Conservation (phyloP, 2,329 filamentous ascomycete genomes). For the Stylonectria norvegica region DNA sequence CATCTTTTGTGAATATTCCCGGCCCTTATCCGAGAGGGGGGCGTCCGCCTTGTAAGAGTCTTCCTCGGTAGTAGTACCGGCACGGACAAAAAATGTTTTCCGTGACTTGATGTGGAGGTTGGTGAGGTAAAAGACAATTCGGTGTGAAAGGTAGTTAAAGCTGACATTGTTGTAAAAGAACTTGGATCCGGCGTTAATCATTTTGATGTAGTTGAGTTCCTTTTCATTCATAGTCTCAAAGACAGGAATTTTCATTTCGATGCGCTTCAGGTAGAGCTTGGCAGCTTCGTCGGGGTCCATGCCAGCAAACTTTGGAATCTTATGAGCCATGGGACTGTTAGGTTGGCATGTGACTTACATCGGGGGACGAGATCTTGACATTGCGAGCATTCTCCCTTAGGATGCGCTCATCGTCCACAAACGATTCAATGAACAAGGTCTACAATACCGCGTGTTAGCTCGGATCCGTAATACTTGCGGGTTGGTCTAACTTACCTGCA, state of each 20-base stretch:
- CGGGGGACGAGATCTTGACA: slow-evolving; percentile 96
- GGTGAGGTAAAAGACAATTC: slow-evolving; percentile 97
- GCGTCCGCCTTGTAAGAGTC: slow-evolving; percentile 92
- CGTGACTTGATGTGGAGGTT: slow-evolving; percentile 96
- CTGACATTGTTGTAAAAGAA: slow-evolving; percentile 96
- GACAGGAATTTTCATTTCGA: slow-evolving; percentile 87
- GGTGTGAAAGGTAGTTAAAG: slow-evolving; percentile 93
- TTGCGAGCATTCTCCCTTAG: slow-evolving; percentile 95
- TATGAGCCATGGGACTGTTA: slow-evolving; percentile 2
- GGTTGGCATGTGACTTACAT: slow-evolving; percentile 54
- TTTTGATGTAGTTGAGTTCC: slow-evolving; percentile 96
- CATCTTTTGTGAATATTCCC: slow-evolving; percentile 81
- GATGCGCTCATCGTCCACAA: slow-evolving; percentile 87
- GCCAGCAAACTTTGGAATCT: slow-evolving; percentile 64
- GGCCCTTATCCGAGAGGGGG: slow-evolving; percentile 74
- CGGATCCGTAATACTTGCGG: not conserved
- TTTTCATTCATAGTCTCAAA: slow-evolving; percentile 96
- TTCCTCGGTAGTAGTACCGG: slow-evolving; percentile 81
- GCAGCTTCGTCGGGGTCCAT: slow-evolving; percentile 94
- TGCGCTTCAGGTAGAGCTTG: slow-evolving; percentile 83
- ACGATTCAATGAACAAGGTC: slow-evolving; percentile 96
- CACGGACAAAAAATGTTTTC: slow-evolving; percentile 87
- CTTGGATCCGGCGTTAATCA: slow-evolving; percentile 94
- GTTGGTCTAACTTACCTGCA: slow-evolving; percentile 57
- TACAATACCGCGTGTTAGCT: slow-evolving; percentile 35